phyloP scores from a whole-genome alignment of 169 alveolate genomes.

The Plasmodium chabaudi region DNA sequence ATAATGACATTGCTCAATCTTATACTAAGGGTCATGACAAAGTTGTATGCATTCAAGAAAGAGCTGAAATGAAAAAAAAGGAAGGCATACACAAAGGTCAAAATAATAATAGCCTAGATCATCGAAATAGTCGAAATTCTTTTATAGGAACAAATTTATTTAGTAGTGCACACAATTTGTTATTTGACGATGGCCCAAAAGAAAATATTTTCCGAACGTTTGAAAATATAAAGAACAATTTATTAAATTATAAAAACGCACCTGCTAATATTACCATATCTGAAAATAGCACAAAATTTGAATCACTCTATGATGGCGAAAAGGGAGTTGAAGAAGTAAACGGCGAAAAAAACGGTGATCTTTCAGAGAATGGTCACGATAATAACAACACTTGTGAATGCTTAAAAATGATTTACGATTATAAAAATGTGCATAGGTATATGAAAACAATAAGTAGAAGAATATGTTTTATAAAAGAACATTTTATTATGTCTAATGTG shows the following conservation, averaged over 20 bases:
- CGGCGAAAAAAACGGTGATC: too few species aligned
- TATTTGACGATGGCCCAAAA: conserved; percentile 9
- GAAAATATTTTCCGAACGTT: not conserved
- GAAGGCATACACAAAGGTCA: not conserved
- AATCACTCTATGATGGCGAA: not conserved
- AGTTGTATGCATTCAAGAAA: not conserved
- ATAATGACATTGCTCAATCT: not conserved
- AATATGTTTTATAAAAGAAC: conserved; percentile 32
- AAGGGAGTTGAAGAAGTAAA: not conserved
- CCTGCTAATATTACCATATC: too few species aligned
- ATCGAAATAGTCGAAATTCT: not conserved
- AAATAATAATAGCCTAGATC: not conserved
- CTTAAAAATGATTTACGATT: not conserved
- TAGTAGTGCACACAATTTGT: conserved; percentile 9
- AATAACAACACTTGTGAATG: too few species aligned
- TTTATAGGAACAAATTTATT: not conserved
- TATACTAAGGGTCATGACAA: not conserved
- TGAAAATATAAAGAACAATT: conserved; percentile 12
- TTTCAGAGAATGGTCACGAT: too few species aligned
- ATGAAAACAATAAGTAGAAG: conserved; percentile 5
- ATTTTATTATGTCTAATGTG: conserved; percentile 43
- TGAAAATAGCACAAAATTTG: too few species aligned
- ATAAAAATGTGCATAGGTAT: not conserved
- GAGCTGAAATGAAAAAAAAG: not conserved
- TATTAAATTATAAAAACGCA: not conserved